Evolutionary conservation across 1,284 basidiomycete genomes (phyloP), one percentile per base, ranked within the genome.

Genomic region (Gomphus bonarii): DNA sequence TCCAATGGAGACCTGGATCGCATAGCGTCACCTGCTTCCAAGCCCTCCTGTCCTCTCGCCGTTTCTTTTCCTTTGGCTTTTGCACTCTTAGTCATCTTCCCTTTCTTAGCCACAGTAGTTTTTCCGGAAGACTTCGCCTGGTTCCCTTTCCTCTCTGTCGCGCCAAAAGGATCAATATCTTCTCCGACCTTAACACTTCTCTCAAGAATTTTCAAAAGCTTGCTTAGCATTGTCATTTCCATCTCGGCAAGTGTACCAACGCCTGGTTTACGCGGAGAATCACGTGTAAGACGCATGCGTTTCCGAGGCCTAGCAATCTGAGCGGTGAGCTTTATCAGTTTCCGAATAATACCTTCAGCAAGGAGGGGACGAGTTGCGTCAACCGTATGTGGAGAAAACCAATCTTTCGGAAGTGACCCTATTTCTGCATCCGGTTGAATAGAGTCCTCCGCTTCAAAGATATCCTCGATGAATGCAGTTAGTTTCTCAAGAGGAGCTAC

Each of bases 401-500:
- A 88, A 3, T 82, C 79, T 22, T 72, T 63, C 10, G 82, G 76
- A 9, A 91, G 70, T 57, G 83, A 80, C 12, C 70, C 66, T 4
- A 74, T 61, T 42, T 80, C 76, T 1, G 80, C 72, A 59, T 88
- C 84, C 1, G 84, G 76, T 2, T 87, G 79, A 20, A 95, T 74
- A 0, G 79, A 69, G 65, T 95, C 93, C 65, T 95, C 88, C 0
- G 91, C 89, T 66, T 95, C 91, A 62, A 95, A 89, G 20, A 95
- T 80, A 58, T 95, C 91, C 60, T 95, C 91, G 1, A 95, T 73
- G 18, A 86, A 67, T 6, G 76, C 75, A 1, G 74, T 75, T 5
- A 95, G 74, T 66, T 88, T 93, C 65, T 91, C 83, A 8, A 91
- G 70, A 0, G 87, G 83, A 1, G 70, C 87, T 91, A 51, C 25